These are phyloP conservation scores for Metarhizium humberi DNA, from an alignment of 2,329 filamentous ascomycete species.

Conservation along the genomic window DNA sequence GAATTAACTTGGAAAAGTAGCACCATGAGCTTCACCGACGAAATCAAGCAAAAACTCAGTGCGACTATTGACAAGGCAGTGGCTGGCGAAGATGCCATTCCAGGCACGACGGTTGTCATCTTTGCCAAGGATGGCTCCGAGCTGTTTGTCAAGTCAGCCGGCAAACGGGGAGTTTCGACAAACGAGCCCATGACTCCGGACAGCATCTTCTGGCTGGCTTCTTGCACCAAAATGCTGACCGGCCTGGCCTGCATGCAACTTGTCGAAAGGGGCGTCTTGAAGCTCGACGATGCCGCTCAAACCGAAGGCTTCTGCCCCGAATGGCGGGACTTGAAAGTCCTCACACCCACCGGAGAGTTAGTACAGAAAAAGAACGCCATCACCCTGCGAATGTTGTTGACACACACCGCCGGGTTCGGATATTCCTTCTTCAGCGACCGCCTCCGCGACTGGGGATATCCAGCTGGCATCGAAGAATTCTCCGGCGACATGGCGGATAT, in stretches of 20 bases:
- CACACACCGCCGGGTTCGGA: constrained; percentile 46
- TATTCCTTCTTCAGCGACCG: constrained; percentile 46
- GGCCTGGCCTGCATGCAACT: constrained; percentile 47
- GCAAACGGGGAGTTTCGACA: constrained; percentile 32
- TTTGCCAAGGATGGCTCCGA: constrained; percentile 38
- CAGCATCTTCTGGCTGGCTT: constrained; percentile 50
- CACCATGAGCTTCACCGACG: background rate
- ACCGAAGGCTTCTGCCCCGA: constrained; percentile 40
- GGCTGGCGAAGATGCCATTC: constrained; percentile 29
- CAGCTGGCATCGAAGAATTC: constrained; percentile 48
- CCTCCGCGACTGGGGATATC: constrained; percentile 36
- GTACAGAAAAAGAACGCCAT: constrained; percentile 38
- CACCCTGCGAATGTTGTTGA: constrained; percentile 49
- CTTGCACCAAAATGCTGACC: constrained; percentile 46
- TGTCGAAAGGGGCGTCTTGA: constrained; percentile 40
- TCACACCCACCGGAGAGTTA: constrained; percentile 26
- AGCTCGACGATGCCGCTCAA: constrained; percentile 36
- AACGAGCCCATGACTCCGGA: constrained; percentile 48
- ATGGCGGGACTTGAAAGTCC: constrained; percentile 36
- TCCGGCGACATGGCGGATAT: constrained; percentile 43
- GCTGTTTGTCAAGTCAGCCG: constrained; percentile 37
- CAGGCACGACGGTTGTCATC: constrained; percentile 34
- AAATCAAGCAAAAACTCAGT: background rate
- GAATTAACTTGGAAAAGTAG: no score
- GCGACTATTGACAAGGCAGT: constrained; percentile 26